Evolutionary conservation across 768 basidiomycete genomes (phyloP), one percentile per base, ranked within the genome.

Genomic region (Symmetrospora coprosmae): DNA sequence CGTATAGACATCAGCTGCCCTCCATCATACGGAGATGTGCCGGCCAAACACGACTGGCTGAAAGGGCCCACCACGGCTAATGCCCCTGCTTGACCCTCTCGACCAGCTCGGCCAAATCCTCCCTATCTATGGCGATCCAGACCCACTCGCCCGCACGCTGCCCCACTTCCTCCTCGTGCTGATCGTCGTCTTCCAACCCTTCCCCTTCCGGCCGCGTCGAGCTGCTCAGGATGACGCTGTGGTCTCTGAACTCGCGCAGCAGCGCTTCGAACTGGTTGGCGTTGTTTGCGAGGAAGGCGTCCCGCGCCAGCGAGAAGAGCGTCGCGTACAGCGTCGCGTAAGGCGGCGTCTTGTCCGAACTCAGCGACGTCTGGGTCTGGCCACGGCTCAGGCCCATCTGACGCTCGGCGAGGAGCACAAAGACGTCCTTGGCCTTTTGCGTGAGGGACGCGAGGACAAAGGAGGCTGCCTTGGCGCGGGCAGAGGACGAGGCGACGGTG

Each of bases 201-300:
- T 60, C 75, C 75, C 8, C 75, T 72, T 30, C 66, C 41, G 64
- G 70, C 25, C 64, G 56, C 38, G 74, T 72, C 4, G 51, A 52
- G 2, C 70, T 70, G 27, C 75, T 73, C 38, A 87, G 75, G n/a
- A 96, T 81, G 69, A 96, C 70, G 2, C 81, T 81, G 65, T 99
- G 94, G 71, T 97, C 94, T 67, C 80, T 79, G 72, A 91, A 97
- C 72, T 97, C 94, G 13, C 82, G 82, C 50, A 97, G 74, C 33
- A 92, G 75, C 8, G 87, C 79, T 40, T 85, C 78, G 68, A 92
- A 76, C 35, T 88, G 81, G 2, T 83, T 85, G 66, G 91, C 89
- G 71, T 82, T 89, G 38, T 85, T 83, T 9, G 91, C 89, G 47
- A 96, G 80, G 66, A 96, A 92, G 46, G 85, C 78, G 47, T 86